Evolutionary conservation across 176 grass and related monocot genomes (phyloP), one percentile per base, ranked within the genome.

Genomic region (Musa beccarii): DNA sequence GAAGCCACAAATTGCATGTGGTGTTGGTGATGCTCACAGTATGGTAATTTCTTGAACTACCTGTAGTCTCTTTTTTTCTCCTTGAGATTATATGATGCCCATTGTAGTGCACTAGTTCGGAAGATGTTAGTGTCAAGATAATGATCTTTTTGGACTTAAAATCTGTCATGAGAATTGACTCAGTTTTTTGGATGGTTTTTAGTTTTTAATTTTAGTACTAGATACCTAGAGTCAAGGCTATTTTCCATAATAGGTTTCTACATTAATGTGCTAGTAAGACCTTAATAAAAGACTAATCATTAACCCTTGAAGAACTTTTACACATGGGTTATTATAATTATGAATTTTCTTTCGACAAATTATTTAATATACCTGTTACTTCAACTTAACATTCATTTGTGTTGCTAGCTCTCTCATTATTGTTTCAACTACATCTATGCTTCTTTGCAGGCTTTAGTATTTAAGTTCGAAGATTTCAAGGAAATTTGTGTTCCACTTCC

Each of bases 1-100:
- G 69, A 98, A 98, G 66, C 94, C 94, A 78, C 90, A 91, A 93
- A 89, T 98, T 67, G 94, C 94, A 78, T 98, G 90, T 74, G 94
- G 94, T 70, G 90, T 98, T 69, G 77, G 88, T 53, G 90, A 91
- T 93, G 90, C 94, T 43, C 94, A 98, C 76, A 93, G 87, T 84
- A 98, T 98, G 94, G 94, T 96, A 88, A 52, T 70, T 51, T 70
- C 43, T 49, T 51, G 49, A 17, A 15, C 34, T 68, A 17, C 7
- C 20, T 10, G 62, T 64, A 12, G 20, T 64, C 24, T 10, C 20
- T 11, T 63, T 22, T 63, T 63, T 10, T 63, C 2, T 43, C 34
- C 34, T 63, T 66, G 21, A 0, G 12, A 66, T 49, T 15, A 68
- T 17, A 43, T 68, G 17, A 9, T 68, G 65, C 14, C 16, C 29